Evolutionary conservation across 129 eudicot genomes (phyloP), one percentile per base, ranked within the genome.

Genomic region (Centrapalus pauciflorus): DNA sequence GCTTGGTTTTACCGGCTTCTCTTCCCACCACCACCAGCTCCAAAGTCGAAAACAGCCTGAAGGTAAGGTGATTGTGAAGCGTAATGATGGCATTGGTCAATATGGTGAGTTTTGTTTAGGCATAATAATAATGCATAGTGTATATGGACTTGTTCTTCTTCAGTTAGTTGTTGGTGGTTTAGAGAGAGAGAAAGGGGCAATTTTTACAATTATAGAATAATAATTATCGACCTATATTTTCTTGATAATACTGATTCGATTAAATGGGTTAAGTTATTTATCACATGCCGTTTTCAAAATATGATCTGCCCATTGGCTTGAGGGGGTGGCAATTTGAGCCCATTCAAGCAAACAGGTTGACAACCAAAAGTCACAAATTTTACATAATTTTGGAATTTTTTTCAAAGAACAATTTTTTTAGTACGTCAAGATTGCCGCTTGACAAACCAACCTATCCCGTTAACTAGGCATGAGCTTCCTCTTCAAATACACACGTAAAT

Each of bases 1-100:
- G 96, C 84, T 32, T 78, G 74, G 87, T 69, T 77, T 66, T 89
- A 85, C 78, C 85, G 94, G 6, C 52, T 83, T 24, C 40, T 89
- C 3, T 89, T 78, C 65, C 94, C 79, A 74, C 73, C 79, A 20
- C 55, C 80, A 50, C 80, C 78, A 9, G 76, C 85, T 21, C 51
- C 37, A 25, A 84, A 84, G 73, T 69, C 62, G 77, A 82, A 74
- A 74, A 74, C 67, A 35, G 76, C 87, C 49, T 81, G 71, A 81
- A 69, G 43, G 45, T n/a, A 27, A 70, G 27, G 54, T 38, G 2
- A 37, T 12, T 32, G 62, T 25, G 16, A 3, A 12, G 35, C 20
- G 5, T 17, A 26, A 3, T 7, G 20, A 52, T 34, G 20, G 38
- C 61, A 70, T n/a, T n/a, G n/a, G n/a, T n/a, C n/a, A n/a, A n/a